A percentile compares a stretch with the other conserved stretches of the same genome.
Evolutionary conservation across 257 asterid species (phyloP).

Genomic region (Solanum bukasovii): DNA sequence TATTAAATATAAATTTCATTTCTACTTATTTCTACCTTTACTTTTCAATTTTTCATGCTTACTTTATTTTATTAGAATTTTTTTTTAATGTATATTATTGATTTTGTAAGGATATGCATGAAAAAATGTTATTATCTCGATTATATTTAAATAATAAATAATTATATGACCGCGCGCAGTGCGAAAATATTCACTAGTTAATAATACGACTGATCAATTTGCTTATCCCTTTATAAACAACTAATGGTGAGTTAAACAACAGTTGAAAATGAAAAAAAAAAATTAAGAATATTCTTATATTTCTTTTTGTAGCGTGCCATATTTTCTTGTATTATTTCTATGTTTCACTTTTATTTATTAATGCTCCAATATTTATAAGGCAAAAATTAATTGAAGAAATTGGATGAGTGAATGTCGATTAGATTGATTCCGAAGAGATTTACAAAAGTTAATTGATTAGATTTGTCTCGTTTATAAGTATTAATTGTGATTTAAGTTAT

Average conservation of each 20-base stretch:
- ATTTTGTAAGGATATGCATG: no score
- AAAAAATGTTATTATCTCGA: no score
- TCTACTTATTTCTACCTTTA: no score
- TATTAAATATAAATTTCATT: no score
- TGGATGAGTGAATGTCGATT: neutral
- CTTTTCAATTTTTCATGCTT: no score
- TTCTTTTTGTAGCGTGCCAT: neutral
- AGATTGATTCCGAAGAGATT: neutral
- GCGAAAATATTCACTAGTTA: no score
- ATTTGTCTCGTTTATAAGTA: neutral
- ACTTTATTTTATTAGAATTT: no score
- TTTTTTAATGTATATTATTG: no score
- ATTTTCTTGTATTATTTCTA: neutral
- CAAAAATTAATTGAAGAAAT: neutral
- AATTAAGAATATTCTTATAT: neutral
- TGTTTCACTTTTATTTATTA: neutral
- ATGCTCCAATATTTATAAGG: neutral
- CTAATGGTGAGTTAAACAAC: neutral
- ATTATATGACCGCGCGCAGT: no score
- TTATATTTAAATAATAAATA: no score
- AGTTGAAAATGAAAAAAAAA: neutral
- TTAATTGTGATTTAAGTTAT: neutral
- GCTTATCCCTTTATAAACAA: neutral
- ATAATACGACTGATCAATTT: neutral
- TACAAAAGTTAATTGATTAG: neutral